Base-by-base conservation (phyloP, 2,329 filamentous ascomycete species). In the Cladorrhinum sp. region DNA sequence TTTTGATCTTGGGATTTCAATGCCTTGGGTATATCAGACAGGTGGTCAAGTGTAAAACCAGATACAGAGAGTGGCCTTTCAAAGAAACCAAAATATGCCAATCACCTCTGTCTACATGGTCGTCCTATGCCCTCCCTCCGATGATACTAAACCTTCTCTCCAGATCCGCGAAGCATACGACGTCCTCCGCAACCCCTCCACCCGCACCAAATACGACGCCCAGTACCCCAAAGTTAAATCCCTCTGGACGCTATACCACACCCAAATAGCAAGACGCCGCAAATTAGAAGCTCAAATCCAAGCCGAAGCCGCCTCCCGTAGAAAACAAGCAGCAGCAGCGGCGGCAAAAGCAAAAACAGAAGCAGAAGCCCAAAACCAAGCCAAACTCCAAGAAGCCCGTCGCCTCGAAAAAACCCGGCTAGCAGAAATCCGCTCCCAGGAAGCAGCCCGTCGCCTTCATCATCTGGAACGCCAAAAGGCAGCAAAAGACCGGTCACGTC, bases 151-250 rank as follows among this genome's bases (percentile, higher is more conserved):
- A 12, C 10, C 41, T 29, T 25, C 23, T 18, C 29, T 25, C n/a
- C 16, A 48, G 59, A 29, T 60, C 6, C 54, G 55, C 10, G 59
- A 57, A 32, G 59, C 59, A 1, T 60, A 54, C 6, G 50, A 60
- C 13, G 54, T n/a, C 38, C 54, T 57, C 1, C 50, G 41, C 18
- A 50, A 60, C 29, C 18, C 23, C 24, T 13, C 20, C 36, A 8
- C 18, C 8, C 59, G 59, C 8, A 20, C 23, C 10, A 24, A 5
- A 45, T 60, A 60, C 38, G 54, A 60, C 18, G 48, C 23, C 3
- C 18, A n/a, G 13, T 60, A 60, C 22, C 50, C n/a, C 20, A 13
- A 45, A 3, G 38, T 60, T 5, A 45, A 41, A 45, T 2, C 25
- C 9, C 36, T 38, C 18, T 54, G 59, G 59, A 36, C 20, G 13